Evolutionary conservation across 73 alveolate genomes (phyloP).

Genomic region (Blepharisma stoltei): DNA sequence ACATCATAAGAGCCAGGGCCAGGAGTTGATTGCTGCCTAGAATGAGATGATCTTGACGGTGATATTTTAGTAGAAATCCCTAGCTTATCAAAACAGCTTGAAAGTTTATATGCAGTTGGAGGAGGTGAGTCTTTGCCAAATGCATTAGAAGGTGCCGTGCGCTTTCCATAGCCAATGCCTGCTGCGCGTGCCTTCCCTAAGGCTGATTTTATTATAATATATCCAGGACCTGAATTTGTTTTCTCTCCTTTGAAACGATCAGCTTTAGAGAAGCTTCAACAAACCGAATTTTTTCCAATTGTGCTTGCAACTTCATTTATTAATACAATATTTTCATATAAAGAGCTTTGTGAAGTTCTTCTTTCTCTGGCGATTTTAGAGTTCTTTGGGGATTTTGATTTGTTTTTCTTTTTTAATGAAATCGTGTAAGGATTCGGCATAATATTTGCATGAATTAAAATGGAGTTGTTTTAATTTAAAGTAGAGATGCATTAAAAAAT

Average conservation of each 20-base stretch:
- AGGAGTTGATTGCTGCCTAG: not conserved
- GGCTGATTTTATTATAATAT: not conserved
- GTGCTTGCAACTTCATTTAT: not conserved
- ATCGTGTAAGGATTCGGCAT: too few relatives aligned
- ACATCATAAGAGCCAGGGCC: not conserved
- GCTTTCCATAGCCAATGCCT: not conserved
- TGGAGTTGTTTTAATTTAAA: too few relatives aligned
- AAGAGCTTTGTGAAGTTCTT: too few relatives aligned
- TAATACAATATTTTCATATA: too few relatives aligned
- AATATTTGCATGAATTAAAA: too few relatives aligned
- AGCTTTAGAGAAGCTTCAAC: not conserved
- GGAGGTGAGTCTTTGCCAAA: not conserved
- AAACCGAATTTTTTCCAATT: not conserved
- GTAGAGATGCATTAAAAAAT: too few relatives aligned
- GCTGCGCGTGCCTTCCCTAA: not conserved
- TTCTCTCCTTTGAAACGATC: not conserved
- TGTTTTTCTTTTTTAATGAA: too few relatives aligned
- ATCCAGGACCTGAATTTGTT: not conserved
- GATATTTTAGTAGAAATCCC: not conserved
- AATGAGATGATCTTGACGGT: not conserved
- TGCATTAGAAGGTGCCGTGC: not conserved
- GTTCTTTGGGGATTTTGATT: too few relatives aligned
- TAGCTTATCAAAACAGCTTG: not conserved
- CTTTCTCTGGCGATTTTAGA: too few relatives aligned
- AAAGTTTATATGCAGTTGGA: not conserved